phyloP scores from a whole-genome alignment of 2,329 filamentous ascomycete species.

The Stachybotrys elegans region DNA sequence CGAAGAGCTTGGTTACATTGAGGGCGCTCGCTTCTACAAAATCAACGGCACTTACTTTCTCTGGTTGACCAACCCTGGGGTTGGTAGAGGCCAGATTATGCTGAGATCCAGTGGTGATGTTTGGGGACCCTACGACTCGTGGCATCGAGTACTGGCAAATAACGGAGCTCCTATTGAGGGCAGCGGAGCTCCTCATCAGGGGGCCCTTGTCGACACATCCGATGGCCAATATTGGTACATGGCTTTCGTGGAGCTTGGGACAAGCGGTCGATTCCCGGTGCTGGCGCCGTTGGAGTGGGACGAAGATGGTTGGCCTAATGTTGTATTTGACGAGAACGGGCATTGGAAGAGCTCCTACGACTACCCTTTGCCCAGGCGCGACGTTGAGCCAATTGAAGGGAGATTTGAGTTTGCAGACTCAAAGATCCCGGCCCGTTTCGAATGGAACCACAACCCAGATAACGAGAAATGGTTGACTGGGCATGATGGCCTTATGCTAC shows the following conservation, averaged over 20 bases:
- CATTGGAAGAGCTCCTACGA: conserved; percentile 44
- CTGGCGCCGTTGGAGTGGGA: conserved; percentile 50
- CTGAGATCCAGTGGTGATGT: conserved; percentile 43
- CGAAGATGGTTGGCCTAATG: conserved; percentile 43
- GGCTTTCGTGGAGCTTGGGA: conserved; percentile 51
- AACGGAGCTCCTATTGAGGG: conserved; percentile 36
- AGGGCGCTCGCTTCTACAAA: conserved; percentile 54
- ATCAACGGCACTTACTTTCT: conserved; percentile 52
- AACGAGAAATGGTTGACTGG: conserved; percentile 36
- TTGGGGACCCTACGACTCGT: conserved; percentile 47
- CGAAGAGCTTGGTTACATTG: too few relatives aligned
- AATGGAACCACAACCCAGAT: conserved; percentile 61
- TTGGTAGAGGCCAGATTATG: conserved; percentile 40
- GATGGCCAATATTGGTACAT: conserved; percentile 55
- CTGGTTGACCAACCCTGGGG: conserved; percentile 40
- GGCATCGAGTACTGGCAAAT: conserved; percentile 37
- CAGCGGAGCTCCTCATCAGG: conserved; percentile 48
- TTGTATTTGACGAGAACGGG: conserved; percentile 35
- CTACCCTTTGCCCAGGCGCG: conserved; percentile 18
- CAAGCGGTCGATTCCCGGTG: conserved; percentile 51
- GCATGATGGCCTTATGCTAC: conserved; percentile 37
- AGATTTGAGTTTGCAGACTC: conserved; percentile 36
- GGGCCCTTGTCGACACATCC: conserved; percentile 47
- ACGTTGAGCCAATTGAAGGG: conserved; percentile 12
- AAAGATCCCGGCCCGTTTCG: conserved; percentile 43